Evolutionary conservation across 1,284 basidiomycete genomes (phyloP).

Genomic region (Ceratobasidium sp.): DNA sequence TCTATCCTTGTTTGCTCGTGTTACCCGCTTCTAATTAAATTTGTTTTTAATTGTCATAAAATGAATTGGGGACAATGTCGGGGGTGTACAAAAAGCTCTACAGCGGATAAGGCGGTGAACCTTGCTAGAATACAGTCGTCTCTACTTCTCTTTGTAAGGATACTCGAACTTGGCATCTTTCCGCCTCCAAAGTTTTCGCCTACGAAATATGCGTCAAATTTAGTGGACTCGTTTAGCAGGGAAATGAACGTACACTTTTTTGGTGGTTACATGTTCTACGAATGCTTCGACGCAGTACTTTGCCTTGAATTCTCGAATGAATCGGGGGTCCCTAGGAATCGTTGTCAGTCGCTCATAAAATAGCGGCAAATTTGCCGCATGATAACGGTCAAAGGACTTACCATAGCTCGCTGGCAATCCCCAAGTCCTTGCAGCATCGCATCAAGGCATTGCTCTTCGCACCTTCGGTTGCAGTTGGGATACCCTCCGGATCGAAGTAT

Average conservation of each 20-base stretch:
- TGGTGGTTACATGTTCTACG: slow-evolving; percentile 83
- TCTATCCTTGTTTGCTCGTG: background rate
- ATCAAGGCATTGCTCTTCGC: slow-evolving; percentile 98
- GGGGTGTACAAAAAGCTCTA: background rate
- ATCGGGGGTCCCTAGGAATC: slow-evolving; percentile 86
- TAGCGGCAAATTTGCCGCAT: background rate
- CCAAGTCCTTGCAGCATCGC: slow-evolving; percentile 98
- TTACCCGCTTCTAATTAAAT: no score
- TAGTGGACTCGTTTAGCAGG: background rate
- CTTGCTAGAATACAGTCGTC: no score
- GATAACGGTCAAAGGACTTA: slow-evolving; percentile 57
- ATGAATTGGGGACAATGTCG: slow-evolving; percentile 11
- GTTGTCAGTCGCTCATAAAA: slow-evolving; percentile 1
- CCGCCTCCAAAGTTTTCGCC: slow-evolving; percentile 91
- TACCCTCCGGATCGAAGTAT: slow-evolving; percentile 92
- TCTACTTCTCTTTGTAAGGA: slow-evolving; percentile 79
- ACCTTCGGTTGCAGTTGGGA: slow-evolving; percentile 94
- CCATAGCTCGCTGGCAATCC: slow-evolving; percentile 97
- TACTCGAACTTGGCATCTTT: slow-evolving; percentile 90
- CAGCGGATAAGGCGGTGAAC: background rate
- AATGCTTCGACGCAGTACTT: slow-evolving; percentile 90
- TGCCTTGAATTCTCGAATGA: slow-evolving; percentile 93
- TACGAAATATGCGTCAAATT: slow-evolving; percentile 55
- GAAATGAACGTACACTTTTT: slow-evolving; percentile 81
- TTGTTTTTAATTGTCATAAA: background rate